Evolutionary conservation across 441 rosid species (phyloP).

Genomic region (Populus hybrid): DNA sequence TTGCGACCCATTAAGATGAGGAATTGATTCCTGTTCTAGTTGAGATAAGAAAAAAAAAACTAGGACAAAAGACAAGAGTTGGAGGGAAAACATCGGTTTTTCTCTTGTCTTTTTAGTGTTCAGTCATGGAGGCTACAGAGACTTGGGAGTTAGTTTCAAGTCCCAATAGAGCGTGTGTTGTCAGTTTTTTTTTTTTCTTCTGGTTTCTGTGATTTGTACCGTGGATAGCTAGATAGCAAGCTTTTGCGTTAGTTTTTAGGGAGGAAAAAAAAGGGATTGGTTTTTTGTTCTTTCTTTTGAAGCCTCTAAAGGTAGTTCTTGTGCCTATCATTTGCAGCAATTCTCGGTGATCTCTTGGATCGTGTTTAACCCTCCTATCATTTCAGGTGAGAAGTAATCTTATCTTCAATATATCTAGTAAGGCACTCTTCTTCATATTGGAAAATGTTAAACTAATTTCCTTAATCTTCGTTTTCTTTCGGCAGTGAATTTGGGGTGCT

Average conservation of each 20-base stretch:
- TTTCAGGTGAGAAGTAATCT: conserved; percentile 21
- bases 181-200: no score
- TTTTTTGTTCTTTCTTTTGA: not conserved
- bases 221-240: not conserved
- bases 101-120: not conserved
- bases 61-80: conserved; percentile 1
- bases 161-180: not conserved
- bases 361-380: not conserved
- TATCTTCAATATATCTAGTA: not conserved
- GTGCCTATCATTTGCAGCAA: conserved; percentile 4
- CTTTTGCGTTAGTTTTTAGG: not conserved
- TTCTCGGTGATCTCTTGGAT: not conserved
- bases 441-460: not conserved
- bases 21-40: conserved; percentile 23
- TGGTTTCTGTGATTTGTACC: not conserved
- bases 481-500: conserved; percentile 1
- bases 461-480: not conserved
- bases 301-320: not conserved
- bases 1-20: not conserved
- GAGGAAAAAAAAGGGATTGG: not conserved
- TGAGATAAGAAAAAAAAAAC: conserved; percentile 5
- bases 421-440: not conserved
- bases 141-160: conserved; percentile 23
- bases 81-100: not conserved
- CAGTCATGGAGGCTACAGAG: conserved; percentile 48